These are phyloP conservation scores for Colletotrichum spaethianum DNA, from an alignment of 2,329 filamentous ascomycete genomes.

Conservation along the genomic window DNA sequence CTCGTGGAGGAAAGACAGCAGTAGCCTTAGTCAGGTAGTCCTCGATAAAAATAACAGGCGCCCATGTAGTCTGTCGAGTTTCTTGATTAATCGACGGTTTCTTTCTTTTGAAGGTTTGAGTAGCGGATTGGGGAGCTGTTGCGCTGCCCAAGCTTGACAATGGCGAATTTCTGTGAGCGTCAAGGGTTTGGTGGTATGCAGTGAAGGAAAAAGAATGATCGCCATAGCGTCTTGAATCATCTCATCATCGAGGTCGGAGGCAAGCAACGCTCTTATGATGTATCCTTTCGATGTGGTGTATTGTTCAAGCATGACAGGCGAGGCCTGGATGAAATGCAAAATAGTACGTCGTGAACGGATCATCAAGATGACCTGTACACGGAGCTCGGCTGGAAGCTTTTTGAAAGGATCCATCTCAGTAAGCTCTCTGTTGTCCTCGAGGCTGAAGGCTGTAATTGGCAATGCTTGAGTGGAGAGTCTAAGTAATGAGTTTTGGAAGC, in stretches of 20 bases:
- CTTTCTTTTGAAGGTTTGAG: not conserved
- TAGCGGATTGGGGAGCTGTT: not conserved
- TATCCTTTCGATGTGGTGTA: not conserved
- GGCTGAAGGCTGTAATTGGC: not conserved
- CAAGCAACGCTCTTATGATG: not conserved
- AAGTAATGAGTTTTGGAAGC: no score
- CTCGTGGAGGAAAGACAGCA: not conserved
- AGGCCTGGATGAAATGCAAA: not conserved
- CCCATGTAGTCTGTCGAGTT: not conserved
- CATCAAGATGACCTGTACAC: not conserved
- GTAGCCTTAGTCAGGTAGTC: not conserved
- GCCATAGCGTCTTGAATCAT: not conserved
- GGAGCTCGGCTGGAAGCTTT: not conserved
- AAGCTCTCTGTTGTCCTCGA: not conserved
- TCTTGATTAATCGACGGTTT: not conserved
- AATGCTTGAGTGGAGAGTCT: no score
- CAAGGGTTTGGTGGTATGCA: not conserved
- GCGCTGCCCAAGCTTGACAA: not conserved
- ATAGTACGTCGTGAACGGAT: not conserved
- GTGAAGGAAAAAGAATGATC: not conserved
- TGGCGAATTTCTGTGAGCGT: not conserved
- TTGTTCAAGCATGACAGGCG: not conserved
- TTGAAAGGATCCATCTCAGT: not conserved
- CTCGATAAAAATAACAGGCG: not conserved
- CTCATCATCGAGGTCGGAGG: not conserved